Percentiles rank a stretch among this genome's conserved stretches.
These are phyloP conservation scores for Ustilago bromivora DNA, from an alignment of 1,284 basidiomycete species.

Conservation along the genomic window DNA sequence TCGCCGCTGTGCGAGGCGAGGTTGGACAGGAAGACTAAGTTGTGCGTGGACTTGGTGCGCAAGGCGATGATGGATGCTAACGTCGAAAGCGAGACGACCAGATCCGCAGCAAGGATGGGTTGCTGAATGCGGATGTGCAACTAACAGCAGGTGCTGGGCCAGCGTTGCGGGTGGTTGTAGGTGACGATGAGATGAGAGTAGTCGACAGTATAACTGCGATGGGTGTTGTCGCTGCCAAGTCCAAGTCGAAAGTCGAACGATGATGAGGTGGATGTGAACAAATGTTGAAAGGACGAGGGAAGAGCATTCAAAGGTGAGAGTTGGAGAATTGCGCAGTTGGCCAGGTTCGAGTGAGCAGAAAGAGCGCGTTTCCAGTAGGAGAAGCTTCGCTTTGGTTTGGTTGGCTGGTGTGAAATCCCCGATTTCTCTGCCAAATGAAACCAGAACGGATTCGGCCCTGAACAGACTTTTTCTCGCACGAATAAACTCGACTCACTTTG, in stretches of 20 bases:
- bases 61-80: not conserved
- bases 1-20: conserved; percentile 35
- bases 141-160: not conserved
- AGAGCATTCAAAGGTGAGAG: not conserved
- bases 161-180: not conserved
- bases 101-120: not conserved
- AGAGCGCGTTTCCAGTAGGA: not conserved
- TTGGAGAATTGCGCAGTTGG: not conserved
- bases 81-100: not conserved
- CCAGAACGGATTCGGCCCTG: conserved; percentile 24
- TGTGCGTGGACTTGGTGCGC: not conserved
- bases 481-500: not conserved
- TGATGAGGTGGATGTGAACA: not conserved
- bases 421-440: conserved; percentile 12
- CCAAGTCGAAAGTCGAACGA: not conserved
- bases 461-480: conserved; percentile 18
- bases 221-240: not conserved
- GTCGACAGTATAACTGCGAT: not conserved
- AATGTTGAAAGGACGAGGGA: too few species aligned
- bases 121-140: not conserved
- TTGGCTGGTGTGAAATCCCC: conserved; percentile 35
- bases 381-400: not conserved
- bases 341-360: conserved; percentile 12
- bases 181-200: not conserved
- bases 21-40: not conserved